Percentiles rank a stretch among this genome's conserved stretches.
Conservation (phyloP, 2,329 filamentous ascomycete genomes). For the Zarea fungicola region DNA sequence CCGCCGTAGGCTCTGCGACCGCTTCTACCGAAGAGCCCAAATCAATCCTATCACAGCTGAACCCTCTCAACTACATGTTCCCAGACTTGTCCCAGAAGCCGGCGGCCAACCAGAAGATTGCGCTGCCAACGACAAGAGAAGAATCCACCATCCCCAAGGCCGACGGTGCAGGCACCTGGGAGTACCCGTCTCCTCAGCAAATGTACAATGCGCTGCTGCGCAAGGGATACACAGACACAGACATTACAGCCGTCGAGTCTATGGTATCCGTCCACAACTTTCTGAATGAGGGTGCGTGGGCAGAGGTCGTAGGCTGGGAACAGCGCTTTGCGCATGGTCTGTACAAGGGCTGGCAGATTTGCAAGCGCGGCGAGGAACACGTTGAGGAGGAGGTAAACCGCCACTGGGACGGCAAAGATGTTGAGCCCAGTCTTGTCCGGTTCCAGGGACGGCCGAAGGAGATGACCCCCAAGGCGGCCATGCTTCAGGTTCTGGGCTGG, state of each 20-base stretch:
- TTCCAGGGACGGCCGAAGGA: conserved; percentile 90
- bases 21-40: conserved; percentile 26
- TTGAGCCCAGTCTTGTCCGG: conserved; percentile 68
- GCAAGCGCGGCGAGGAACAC: conserved; percentile 67
- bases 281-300: conserved; percentile 94
- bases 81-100: conserved; percentile 74
- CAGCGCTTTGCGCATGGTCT: conserved; percentile 74
- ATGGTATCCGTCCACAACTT: conserved; percentile 99
- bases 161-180: conserved; percentile 76
- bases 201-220: conserved; percentile 98
- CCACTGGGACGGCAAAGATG: conserved; percentile 47
- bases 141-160: conserved; percentile 87
- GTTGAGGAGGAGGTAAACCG: conserved; percentile 38
- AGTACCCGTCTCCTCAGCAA: conserved; percentile 96
- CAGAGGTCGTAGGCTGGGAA: conserved; percentile 93
- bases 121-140: conserved; percentile 76
- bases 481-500: conserved; percentile 74
- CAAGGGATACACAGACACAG: conserved; percentile 93
- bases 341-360: conserved; percentile 65
- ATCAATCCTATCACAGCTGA: conserved; percentile 51
- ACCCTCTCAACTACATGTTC: conserved; percentile 93
- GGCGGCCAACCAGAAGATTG: conserved; percentile 64
- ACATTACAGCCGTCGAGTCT: conserved; percentile 84
- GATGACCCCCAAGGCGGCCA: conserved; percentile 82
- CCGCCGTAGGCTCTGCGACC: neutral